Evolutionary conservation across 768 basidiomycete species (phyloP), one percentile per base, ranked within the genome.

Genomic region (Lactarius hengduanensis): DNA sequence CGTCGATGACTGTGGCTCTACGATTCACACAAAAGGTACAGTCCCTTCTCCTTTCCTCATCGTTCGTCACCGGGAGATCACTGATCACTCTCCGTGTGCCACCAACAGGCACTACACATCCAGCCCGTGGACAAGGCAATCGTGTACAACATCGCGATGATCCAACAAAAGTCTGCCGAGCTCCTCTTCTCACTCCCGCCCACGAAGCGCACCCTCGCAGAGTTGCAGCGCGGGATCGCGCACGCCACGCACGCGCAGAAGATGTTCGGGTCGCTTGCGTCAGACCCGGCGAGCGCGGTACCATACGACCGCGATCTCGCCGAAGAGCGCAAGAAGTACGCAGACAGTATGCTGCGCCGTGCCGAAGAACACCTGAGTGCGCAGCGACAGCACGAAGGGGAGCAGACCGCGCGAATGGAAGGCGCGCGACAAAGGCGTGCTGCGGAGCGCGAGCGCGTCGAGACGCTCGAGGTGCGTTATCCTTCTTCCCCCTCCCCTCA

Each of bases 81-180:
- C 4, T 75, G 77, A 61, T 80, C 79, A 3, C 68, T 7, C 50
- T 26, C 22, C 22, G n/a, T 47, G 45, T 22, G 72, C 16, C 16
- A 13, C 62, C 41, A 55, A 5, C 69, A 98, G 96, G 95, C 96
- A 1, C 80, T 91, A 18, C 89, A 92, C 69, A 77, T 94, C 7
- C 87, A 90, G 70, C 94, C 95, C 0, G 84, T 81, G 63, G 97
- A 99, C 79, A 95, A 96, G 74, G 91, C 94, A 3, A 87, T 90
- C 59, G 67, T 94, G 53, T 98, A 96, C 78, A 98, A 99, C 76
- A 92, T 98, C 72, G 96, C 96, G 62, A 96, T 99, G 91, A 94
- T 98, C 40, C 89, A 96, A 76, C 97, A 99, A 75, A 98, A 98
- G 77, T 89, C 92, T 0, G 92, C 94, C 0, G 96, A 98, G 75